These are phyloP conservation scores for Cladophialophora exuberans DNA, from an alignment of 2,329 filamentous ascomycete species.

Conservation along the genomic window DNA sequence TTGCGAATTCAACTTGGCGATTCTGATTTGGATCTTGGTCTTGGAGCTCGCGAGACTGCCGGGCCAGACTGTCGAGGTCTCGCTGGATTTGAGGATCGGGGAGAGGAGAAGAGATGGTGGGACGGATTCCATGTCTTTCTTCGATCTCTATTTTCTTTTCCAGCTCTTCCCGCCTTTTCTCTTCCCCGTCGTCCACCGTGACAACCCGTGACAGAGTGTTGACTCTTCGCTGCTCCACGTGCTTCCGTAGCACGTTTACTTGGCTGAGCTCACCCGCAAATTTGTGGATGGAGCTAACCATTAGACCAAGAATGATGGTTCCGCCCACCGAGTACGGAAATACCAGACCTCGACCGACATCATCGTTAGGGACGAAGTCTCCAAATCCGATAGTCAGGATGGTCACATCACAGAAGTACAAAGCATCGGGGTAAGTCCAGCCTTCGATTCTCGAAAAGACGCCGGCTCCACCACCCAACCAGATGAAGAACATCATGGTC, in stretches of 20 bases:
- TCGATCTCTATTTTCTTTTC: conserved; percentile 31
- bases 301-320: conserved; percentile 80
- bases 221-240: conserved; percentile 58
- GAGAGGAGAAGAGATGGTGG: conserved; percentile 41
- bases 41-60: background rate
- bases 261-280: conserved; percentile 63
- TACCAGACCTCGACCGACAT: conserved; percentile 69
- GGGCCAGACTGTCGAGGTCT: conserved; percentile 26
- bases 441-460: conserved; percentile 73
- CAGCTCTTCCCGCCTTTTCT: conserved; percentile 35
- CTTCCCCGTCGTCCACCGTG: conserved; percentile 37
- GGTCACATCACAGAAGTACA: conserved; percentile 78
- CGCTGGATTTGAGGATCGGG: conserved; percentile 33
- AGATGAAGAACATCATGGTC: conserved; percentile 82
- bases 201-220: conserved; percentile 59
- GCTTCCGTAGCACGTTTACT: conserved; percentile 64
- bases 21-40: conserved; percentile 5
- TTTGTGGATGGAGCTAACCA: conserved; percentile 77
- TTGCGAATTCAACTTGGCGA: conserved; percentile 20
- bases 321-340: conserved; percentile 84
- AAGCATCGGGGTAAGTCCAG: conserved; percentile 68
- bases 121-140: conserved; percentile 25
- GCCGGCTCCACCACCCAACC: conserved; percentile 75
- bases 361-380: conserved; percentile 60
- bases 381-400: conserved; percentile 65